A percentile compares a stretch with the other conserved stretches of the same genome.
phyloP scores from a whole-genome alignment of 495 filamentous ascomycete genomes.

The Trichoderma asperelloides region DNA sequence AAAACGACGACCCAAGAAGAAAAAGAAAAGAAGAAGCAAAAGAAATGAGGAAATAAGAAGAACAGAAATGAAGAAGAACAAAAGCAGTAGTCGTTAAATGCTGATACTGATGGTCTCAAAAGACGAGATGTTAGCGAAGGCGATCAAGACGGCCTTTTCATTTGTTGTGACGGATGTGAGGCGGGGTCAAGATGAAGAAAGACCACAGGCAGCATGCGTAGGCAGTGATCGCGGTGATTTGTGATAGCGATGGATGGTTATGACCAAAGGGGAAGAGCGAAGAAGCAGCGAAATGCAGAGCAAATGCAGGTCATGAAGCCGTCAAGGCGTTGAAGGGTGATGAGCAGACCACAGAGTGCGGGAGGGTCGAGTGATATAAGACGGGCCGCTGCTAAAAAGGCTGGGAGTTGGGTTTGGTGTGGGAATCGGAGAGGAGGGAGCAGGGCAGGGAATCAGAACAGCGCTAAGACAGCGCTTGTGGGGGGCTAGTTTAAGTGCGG shows the following conservation, averaged over 20 bases:
- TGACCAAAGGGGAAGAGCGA: not conserved
- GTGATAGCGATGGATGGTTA: not conserved
- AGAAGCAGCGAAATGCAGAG: slow-evolving; percentile 3
- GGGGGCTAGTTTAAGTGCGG: slow-evolving; percentile 4
- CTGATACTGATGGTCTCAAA: not conserved
- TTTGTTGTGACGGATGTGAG: not conserved
- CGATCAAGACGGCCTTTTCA: not conserved
- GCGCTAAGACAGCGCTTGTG: not conserved
- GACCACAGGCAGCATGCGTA: not conserved
- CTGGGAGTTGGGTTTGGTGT: not conserved
- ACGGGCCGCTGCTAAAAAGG: not conserved
- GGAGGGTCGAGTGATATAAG: not conserved
- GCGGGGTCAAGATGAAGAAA: not conserved
- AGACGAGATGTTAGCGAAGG: not conserved
- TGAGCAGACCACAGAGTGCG: not conserved
- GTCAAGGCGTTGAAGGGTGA: slow-evolving; percentile 9
- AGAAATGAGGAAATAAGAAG: not conserved
- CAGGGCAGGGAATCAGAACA: not conserved
- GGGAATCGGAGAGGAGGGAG: not conserved
- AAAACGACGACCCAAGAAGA: not conserved
- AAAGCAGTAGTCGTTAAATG: not conserved
- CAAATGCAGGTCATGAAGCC: slow-evolving; percentile 5
- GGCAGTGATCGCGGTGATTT: not conserved
- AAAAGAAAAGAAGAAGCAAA: not conserved
- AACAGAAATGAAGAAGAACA: not conserved